Evolutionary conservation across 257 asterid genomes (phyloP), one percentile per base, ranked within the genome.

Genomic region (Paulownia fortunei): DNA sequence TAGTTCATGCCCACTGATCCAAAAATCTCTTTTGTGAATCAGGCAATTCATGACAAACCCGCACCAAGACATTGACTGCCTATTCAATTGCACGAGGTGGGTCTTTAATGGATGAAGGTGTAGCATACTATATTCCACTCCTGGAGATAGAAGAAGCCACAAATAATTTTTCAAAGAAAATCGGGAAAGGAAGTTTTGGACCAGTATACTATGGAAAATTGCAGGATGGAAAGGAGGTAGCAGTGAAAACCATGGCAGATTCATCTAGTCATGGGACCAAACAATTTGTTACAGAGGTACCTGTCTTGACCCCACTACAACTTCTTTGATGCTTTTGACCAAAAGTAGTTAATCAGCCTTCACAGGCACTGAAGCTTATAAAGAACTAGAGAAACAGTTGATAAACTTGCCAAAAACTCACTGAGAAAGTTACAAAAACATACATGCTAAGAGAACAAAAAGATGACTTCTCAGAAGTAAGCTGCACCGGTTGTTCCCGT

Each of bases 171-270:
- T 90, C 96, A 16, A 92, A 81, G 89, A 76, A 87, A 75, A 91
- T 96, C 4, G 99, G 99, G 55, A 91, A 93, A 86, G 99, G 99
- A 78, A 93, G 99, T 78, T 93, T 93, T 67, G 99, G 98, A 49
- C 98, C 98, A 1, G 99, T 96, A 39, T 96, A 87, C 79, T 90
- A 96, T 64, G 99, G 99, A 60, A 96, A 86, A 80, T 78, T 96
- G 87, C 84, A 84, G 81, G 98, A 92, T 44, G 98, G 98, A 26
- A 96, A 92, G 81, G 99, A 96, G 81, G 86, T 96, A 27, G 99
- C 99, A 2, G 99, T 96, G 47, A 96, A 96, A 82, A 90, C 83
- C 83, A 96, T 96, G 99, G 97, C 98, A 30, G 98, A 96, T 81
- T 87, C 98, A 59, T 89, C 99, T 42, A 92, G 96, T 60, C 98